A percentile compares a stretch with the other conserved stretches of the same genome.
phyloP scores from a whole-genome alignment of 225 moss, liverwort and hornwort genomes.

The Polytrichum formosum region DNA sequence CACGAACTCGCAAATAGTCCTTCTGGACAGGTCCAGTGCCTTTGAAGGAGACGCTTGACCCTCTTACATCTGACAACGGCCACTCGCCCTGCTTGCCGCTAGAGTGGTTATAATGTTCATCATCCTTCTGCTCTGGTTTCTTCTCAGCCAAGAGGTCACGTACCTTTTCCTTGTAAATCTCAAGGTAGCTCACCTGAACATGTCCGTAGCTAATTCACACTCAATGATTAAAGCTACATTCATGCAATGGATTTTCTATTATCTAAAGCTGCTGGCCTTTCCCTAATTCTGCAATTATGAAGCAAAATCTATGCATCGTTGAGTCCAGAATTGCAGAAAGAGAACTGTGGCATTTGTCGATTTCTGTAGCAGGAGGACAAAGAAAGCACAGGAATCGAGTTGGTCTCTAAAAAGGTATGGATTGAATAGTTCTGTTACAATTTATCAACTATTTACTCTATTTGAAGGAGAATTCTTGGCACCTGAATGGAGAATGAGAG shows the following conservation, averaged over 20 bases:
- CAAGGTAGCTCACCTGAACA: slow-evolving; percentile 78
- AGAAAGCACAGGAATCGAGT: too few relatives aligned
- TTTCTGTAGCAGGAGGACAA: too few relatives aligned
- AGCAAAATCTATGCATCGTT: too few relatives aligned
- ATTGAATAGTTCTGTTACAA: too few relatives aligned
- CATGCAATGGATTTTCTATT: too few relatives aligned
- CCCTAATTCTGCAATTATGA: too few relatives aligned
- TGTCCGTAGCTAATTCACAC: too few relatives aligned
- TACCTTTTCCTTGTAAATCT: slow-evolving; percentile 73
- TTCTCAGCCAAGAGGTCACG: slow-evolving; percentile 59
- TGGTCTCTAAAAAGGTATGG: too few relatives aligned
- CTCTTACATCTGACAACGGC: slow-evolving; percentile 19
- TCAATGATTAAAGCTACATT: too few relatives aligned
- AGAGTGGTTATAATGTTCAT: slow-evolving; percentile 22
- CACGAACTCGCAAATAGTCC: slow-evolving; percentile 46
- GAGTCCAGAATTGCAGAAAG: too few relatives aligned
- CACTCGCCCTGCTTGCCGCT: slow-evolving; percentile 9
- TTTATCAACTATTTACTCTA: not conserved
- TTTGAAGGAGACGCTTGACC: slow-evolving; percentile 32
- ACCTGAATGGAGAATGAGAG: slow-evolving; percentile 65
- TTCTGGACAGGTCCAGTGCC: slow-evolving; percentile 28
- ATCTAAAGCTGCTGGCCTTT: too few relatives aligned
- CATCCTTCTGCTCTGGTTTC: slow-evolving; percentile 37
- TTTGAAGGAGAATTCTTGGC: slow-evolving; percentile 6
- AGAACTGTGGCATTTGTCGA: too few relatives aligned